Conservation (phyloP, 176 grass and related monocot species). For the Triticum aestivum region DNA sequence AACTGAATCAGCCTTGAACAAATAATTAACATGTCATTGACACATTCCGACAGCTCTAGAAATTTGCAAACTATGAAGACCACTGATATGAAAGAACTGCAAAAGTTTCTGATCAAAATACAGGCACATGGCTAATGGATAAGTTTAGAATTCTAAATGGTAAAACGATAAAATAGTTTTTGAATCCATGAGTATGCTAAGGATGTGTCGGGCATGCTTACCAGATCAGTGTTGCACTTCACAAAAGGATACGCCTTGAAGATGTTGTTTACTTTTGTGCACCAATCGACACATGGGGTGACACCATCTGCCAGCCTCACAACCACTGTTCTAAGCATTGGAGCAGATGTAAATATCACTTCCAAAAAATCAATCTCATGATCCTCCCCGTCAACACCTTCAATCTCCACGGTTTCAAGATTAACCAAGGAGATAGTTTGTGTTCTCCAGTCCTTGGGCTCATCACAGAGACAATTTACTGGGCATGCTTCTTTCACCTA, state of each 20-base stretch:
- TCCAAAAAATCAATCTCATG: background rate
- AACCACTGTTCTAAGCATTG: background rate
- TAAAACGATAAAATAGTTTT: background rate
- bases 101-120: background rate
- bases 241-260: background rate
- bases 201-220: background rate
- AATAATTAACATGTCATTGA: background rate
- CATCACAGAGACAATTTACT: background rate
- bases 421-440: background rate
- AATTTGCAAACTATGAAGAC: background rate
- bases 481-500: background rate
- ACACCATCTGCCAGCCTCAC: background rate
- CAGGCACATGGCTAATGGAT: background rate
- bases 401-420: background rate
- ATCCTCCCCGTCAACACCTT: background rate
- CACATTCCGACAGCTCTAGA: background rate
- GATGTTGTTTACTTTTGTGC: background rate
- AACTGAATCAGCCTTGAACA: background rate
- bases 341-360: background rate
- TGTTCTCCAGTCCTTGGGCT: background rate
- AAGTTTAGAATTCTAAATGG: background rate
- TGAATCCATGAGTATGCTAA: background rate
- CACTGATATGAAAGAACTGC: background rate
- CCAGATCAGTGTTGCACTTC: background rate
- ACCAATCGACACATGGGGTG: background rate